Conservation (phyloP, 768 basidiomycete species). For the Kwoniella bestiolae region DNA sequence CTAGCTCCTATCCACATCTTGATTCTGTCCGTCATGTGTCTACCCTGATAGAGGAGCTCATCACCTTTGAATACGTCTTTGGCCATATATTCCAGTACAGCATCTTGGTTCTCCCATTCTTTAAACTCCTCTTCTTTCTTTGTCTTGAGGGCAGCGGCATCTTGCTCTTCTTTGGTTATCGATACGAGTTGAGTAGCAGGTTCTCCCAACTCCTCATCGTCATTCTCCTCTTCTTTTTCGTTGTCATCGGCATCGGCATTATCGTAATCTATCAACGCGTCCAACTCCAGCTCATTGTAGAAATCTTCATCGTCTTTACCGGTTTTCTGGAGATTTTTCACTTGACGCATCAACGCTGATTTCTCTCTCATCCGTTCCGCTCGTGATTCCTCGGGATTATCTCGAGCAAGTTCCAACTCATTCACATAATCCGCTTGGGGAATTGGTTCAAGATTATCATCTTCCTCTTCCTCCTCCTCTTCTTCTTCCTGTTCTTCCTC, state of each 20-base stretch:
- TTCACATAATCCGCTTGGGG: conserved; percentile 23
- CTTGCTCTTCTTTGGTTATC: conserved; percentile 25
- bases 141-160: conserved; percentile 3
- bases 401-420: conserved; percentile 22
- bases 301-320: conserved; percentile 4
- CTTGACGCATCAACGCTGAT: conserved; percentile 17
- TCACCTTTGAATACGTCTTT: conserved; percentile 32
- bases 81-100: conserved; percentile 27
- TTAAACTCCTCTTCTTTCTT: conserved; percentile 25
- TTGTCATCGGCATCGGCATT: conserved; percentile 22
- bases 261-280: conserved; percentile 19
- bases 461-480: conserved; percentile 38
- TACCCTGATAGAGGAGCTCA: conserved; percentile 24
- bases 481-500: conserved; percentile 6
- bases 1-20: conserved; percentile 35
- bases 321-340: conserved; percentile 9
- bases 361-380: conserved; percentile 27
- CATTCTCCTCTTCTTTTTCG: conserved; percentile 28
- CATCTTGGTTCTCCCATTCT: conserved; percentile 41
- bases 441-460: conserved; percentile 24
- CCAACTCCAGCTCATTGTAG: conserved; percentile 11
- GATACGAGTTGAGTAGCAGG: conserved; percentile 13
- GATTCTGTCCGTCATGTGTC: conserved; percentile 30
- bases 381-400: conserved; percentile 31
- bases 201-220: conserved; percentile 21